Evolutionary conservation across 2,329 filamentous ascomycete species (phyloP), one percentile per base, ranked within the genome.

Genomic region (Penicillium griseofulvum): DNA sequence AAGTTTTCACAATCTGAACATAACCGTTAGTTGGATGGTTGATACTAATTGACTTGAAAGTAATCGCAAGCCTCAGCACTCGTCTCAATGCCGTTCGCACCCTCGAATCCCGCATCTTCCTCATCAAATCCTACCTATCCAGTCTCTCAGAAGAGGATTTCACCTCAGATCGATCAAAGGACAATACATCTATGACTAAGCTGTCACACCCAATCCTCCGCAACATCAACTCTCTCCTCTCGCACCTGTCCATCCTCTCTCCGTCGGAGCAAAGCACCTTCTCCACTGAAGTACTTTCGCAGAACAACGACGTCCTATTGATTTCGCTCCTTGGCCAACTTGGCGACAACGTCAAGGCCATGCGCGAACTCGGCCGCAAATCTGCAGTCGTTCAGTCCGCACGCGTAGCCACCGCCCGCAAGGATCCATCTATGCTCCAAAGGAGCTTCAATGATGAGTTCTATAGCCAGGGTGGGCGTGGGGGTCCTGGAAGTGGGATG

Each of bases 11-110:
- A 28, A 6, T 7, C 17, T 12, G 16, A 37, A 19, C 4, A 16
- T 17, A 36, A 24, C 8, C 43, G 39, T 53, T 31, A n/a, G 39
- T 57, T 39, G 26, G 17, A 34, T 62, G 62, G 60, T 60, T 29
- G 38, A 19, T 22, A 44, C 43, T 60, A 49, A 64, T 39, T 51
- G 43, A 53, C 42, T 17, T 8, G 3, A 33, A 54, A 83, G 81
- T 87, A 42, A 80, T 88, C 50, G 80, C 85, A 24, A 83, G 79
- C 16, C 84, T 99, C 22, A 94, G 87, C 28, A 89, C 91, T 57
- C 96, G 96, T 67, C 84, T 88, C 59, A 97, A 97, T 73, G 92
- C 94, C 26, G 88, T 97, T 68, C 93, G 91, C 76, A 97, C 96
- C 86, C 84, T 99, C 28, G 87, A 93, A 67, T 84, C 87, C 7